Evolutionary conservation across 768 basidiomycete species (phyloP).

Genomic region (Thelephora ganbajun): DNA sequence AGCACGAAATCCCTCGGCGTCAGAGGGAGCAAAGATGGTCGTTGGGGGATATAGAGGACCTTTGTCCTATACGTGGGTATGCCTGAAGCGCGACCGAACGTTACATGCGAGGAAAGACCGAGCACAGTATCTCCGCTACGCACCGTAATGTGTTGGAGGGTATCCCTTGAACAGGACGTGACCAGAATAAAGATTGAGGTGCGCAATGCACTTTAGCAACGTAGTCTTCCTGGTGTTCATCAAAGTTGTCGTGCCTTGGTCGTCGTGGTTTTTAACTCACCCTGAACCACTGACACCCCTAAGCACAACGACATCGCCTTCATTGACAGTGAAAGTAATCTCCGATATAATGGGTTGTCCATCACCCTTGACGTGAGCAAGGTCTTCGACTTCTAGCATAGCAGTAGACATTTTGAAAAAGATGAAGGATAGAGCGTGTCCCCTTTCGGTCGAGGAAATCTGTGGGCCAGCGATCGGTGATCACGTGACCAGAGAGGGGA

Average conservation of each 20-base stretch:
- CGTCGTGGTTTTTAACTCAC: conserved; percentile 16
- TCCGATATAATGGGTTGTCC: conserved; percentile 42
- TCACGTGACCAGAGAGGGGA: too few species aligned
- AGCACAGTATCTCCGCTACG: conserved; percentile 4
- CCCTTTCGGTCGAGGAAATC: background rate
- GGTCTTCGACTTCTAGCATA: conserved; percentile 38
- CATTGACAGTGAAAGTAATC: conserved; percentile 45
- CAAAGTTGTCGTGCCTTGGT: background rate
- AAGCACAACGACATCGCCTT: conserved; percentile 67
- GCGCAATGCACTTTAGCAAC: conserved; percentile 72
- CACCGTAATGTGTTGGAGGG: conserved; percentile 41
- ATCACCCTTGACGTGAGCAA: conserved; percentile 34
- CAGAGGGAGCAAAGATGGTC: conserved; percentile 75
- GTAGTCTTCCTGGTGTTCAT: conserved; percentile 43
- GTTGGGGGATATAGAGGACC: conserved; percentile 79
- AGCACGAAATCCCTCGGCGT: conserved; percentile 63
- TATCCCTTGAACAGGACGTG: conserved; percentile 51
- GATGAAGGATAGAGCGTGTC: background rate
- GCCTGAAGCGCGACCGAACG: conserved; percentile 24
- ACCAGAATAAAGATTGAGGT: conserved; percentile 60
- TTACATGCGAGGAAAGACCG: background rate
- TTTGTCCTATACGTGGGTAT: conserved; percentile 66
- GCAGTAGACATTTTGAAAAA: background rate
- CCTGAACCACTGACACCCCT: conserved; percentile 74
- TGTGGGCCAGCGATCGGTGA: background rate